Base-by-base conservation (phyloP, 768 basidiomycete species). In the Lactarius tabidus region DNA sequence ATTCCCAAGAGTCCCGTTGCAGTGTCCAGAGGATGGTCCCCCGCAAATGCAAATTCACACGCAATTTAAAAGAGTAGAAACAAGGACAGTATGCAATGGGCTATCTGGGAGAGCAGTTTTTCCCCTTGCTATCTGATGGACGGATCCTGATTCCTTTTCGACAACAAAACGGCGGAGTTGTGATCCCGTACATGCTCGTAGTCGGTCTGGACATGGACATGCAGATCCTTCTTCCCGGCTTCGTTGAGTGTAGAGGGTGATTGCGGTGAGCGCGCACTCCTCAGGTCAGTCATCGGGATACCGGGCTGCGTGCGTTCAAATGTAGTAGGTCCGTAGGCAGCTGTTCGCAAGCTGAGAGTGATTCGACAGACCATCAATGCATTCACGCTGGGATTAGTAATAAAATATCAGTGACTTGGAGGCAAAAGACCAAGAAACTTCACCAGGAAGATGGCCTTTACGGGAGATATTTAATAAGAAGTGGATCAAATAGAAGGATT, bases 301-400 rank as follows among this genome's bases (percentile, higher is more conserved):
- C 28, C 52, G 35, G 52, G 63, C 7, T 26, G 29, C 18, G 68
- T 63, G 53, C 51, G 62, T 45, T 60, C 62, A 33, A 59, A 59
- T 4, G 51, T 23, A 18, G 65, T 41, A 38, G 62, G n/a, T 6
- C 66, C 66, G 51, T 69, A 67, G 36, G 67, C 68, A 7, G 68
- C 60, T n/a, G 63, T 58, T 43, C 68, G 66, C 28, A 69, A 51
- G 51, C 61, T 69, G 43, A 69, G 66, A 20, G 68, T 67, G 53
- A 69, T 69, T 45, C 68, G 68, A 45, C 68, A 67, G 54, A 65
- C 66, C 62, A 69, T 63, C 1, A 67, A 41, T 28, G 66, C 59
- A 38, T 67, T 69, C 43, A 69, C 56, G 33, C 68, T 69, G 51
- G 20, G 15, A n/a, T 36, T 12, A 2, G n/a, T 39, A 57, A 39